Evolutionary conservation across 2,329 filamentous ascomycete species (phyloP).

Genomic region (Aspergillus uvarum): DNA sequence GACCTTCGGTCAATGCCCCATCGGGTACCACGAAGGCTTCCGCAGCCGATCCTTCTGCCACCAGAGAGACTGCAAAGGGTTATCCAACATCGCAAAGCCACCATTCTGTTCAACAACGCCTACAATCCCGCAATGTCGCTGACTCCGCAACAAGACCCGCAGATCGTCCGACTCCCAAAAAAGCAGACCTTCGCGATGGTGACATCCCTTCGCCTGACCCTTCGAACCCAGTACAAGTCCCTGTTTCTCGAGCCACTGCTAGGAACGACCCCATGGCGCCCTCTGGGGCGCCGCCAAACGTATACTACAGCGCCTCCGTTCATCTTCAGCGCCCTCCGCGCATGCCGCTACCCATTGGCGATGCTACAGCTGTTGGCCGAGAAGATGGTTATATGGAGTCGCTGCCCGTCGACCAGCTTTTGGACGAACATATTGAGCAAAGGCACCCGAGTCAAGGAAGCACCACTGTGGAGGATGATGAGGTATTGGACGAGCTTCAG

Average conservation of each 20-base stretch:
- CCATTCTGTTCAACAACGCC: slow-evolving; percentile 41
- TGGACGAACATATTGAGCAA: slow-evolving; percentile 55
- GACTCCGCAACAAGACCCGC: slow-evolving; percentile 29
- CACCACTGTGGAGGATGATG: slow-evolving; percentile 66
- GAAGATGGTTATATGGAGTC: slow-evolving; percentile 57
- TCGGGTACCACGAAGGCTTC: slow-evolving; percentile 39
- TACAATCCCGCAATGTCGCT: slow-evolving; percentile 41
- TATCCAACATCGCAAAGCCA: slow-evolving; percentile 38
- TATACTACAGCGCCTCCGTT: slow-evolving; percentile 44
- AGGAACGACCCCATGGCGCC: slow-evolving; percentile 37
- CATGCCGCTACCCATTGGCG: slow-evolving; percentile 87
- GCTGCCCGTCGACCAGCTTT: slow-evolving; percentile 41
- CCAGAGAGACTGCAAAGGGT: slow-evolving; percentile 45
- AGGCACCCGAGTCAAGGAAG: slow-evolving; percentile 56
- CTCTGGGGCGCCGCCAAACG: slow-evolving; percentile 50
- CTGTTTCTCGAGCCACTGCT: slow-evolving; percentile 30
- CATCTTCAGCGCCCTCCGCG: slow-evolving; percentile 68
- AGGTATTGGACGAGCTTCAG: slow-evolving; percentile 72
- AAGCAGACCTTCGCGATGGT: slow-evolving; percentile 23
- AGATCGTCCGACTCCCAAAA: slow-evolving; percentile 27
- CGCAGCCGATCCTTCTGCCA: slow-evolving; percentile 45
- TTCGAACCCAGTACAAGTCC: slow-evolving; percentile 43
- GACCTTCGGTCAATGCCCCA: slow-evolving; percentile 43
- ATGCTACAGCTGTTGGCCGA: slow-evolving; percentile 78
- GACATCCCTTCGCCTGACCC: slow-evolving; percentile 33